Percentiles rank a stretch among this genome's conserved stretches.
phyloP scores from a whole-genome alignment of 2,329 filamentous ascomycete species.

The Ophiostoma sp. region DNA sequence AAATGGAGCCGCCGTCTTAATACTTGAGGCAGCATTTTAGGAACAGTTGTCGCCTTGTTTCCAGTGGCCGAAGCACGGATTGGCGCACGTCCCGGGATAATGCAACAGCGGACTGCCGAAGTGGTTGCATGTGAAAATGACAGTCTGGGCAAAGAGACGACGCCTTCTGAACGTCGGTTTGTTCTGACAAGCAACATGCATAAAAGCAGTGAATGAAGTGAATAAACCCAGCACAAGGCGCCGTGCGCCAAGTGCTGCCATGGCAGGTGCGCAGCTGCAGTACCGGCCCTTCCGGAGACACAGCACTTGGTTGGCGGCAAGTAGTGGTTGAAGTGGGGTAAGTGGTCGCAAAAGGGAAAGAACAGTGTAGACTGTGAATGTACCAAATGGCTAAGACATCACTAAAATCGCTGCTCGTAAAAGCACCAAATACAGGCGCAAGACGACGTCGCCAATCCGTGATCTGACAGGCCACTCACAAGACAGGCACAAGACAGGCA shows the following conservation, averaged over 20 bases:
- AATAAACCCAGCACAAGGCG: not conserved
- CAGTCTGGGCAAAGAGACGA: not conserved
- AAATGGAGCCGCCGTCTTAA: not conserved
- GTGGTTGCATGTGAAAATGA: conserved; percentile 7
- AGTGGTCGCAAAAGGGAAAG: not conserved
- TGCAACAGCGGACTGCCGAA: conserved; percentile 1
- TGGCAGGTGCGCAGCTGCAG: not conserved
- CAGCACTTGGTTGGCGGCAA: not conserved
- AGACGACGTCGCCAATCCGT: not conserved
- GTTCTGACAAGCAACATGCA: not conserved
- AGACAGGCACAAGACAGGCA: not conserved
- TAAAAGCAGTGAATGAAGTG: not conserved
- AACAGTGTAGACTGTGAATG: not conserved
- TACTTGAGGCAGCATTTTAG: not conserved
- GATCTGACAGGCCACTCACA: not conserved
- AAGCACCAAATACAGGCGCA: not conserved
- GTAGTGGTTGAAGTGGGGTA: not conserved
- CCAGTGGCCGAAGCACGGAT: not conserved
- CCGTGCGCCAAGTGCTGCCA: not conserved
- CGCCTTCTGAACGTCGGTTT: not conserved
- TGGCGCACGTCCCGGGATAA: not conserved
- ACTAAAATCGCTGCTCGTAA: not conserved
- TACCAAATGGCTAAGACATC: not conserved
- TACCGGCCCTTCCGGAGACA: not conserved
- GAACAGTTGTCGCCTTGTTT: not conserved